These are phyloP conservation scores for Hymenoscyphus scutula DNA, from an alignment of 2,329 filamentous ascomycete species.

Conservation along the genomic window DNA sequence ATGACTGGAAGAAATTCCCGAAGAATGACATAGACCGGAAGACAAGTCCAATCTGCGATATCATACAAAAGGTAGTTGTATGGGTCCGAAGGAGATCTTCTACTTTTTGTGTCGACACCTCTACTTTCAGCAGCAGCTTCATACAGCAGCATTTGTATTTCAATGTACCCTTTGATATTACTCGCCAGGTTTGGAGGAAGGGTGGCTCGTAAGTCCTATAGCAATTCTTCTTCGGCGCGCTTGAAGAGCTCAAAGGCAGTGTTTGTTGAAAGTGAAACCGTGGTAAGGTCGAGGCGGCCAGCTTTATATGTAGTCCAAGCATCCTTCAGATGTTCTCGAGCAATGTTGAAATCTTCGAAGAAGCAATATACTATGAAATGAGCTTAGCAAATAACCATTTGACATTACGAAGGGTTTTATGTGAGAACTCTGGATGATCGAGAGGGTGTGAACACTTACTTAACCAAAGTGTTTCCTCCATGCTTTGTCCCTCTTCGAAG, in stretches of 20 bases:
- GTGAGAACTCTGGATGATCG: too few species aligned
- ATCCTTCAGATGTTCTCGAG: background rate
- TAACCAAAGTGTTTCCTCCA: background rate
- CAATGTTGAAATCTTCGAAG: background rate
- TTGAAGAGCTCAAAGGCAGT: background rate
- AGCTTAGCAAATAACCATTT: too few species aligned
- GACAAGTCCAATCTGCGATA: constrained; percentile 11
- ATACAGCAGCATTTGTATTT: background rate
- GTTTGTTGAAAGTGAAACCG: background rate
- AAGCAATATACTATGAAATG: background rate
- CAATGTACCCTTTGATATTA: background rate
- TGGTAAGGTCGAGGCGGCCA: background rate
- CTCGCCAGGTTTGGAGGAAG: background rate
- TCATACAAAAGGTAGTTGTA: constrained; percentile 8
- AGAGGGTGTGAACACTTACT: background rate
- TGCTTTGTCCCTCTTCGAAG: background rate
- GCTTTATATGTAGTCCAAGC: background rate
- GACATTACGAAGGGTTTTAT: too few species aligned
- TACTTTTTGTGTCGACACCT: background rate
- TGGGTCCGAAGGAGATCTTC: background rate
- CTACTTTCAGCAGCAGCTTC: background rate
- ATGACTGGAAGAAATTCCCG: background rate
- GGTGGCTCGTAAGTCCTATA: background rate
- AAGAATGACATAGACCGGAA: background rate
- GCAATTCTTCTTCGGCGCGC: background rate